phyloP scores from a whole-genome alignment of 495 filamentous ascomycete genomes.

The Margaritispora aquatica region DNA sequence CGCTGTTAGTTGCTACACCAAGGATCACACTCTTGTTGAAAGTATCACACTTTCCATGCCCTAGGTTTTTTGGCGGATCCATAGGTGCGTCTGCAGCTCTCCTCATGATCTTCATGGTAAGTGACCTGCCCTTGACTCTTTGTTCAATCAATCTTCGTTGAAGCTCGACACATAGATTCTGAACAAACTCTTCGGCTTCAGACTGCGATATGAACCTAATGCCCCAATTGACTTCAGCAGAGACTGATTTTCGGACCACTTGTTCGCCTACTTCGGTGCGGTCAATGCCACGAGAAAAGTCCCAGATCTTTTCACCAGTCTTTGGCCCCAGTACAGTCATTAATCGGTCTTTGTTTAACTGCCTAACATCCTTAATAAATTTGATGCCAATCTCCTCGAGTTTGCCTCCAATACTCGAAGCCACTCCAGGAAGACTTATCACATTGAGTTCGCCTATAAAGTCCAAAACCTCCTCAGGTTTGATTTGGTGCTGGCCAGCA shows the following conservation, averaged over 20 bases:
- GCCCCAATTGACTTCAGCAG: slow-evolving; percentile 96
- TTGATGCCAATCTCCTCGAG: slow-evolving; percentile 83
- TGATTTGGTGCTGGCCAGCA: slow-evolving; percentile 84
- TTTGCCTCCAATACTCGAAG: slow-evolving; percentile 74
- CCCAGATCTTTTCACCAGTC: slow-evolving; percentile 85
- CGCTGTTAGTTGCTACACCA: slow-evolving; percentile 72
- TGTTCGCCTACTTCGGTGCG: slow-evolving; percentile 79
- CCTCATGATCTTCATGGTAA: slow-evolving; percentile 91
- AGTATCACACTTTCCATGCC: slow-evolving; percentile 90
- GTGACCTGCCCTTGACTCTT: slow-evolving; percentile 74
- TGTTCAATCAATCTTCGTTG: slow-evolving; percentile 74
- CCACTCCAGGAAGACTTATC: slow-evolving; percentile 80
- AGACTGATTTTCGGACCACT: slow-evolving; percentile 76
- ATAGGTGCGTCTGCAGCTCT: slow-evolving; percentile 80
- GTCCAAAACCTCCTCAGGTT: slow-evolving; percentile 67
- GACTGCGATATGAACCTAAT: slow-evolving; percentile 86
- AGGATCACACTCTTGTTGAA: slow-evolving; percentile 82
- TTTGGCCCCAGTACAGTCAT: slow-evolving; percentile 74
- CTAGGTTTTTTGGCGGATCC: slow-evolving; percentile 90
- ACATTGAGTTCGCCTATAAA: slow-evolving; percentile 72
- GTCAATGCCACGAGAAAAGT: slow-evolving; percentile 88
- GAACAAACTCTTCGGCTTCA: slow-evolving; percentile 86
- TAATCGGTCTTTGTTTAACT: slow-evolving; percentile 67
- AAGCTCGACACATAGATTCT: slow-evolving; percentile 75
- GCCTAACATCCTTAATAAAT: slow-evolving; percentile 73